Evolutionary conservation across 2,329 filamentous ascomycete genomes (phyloP).

Genomic region (Aspergillus ibericus): DNA sequence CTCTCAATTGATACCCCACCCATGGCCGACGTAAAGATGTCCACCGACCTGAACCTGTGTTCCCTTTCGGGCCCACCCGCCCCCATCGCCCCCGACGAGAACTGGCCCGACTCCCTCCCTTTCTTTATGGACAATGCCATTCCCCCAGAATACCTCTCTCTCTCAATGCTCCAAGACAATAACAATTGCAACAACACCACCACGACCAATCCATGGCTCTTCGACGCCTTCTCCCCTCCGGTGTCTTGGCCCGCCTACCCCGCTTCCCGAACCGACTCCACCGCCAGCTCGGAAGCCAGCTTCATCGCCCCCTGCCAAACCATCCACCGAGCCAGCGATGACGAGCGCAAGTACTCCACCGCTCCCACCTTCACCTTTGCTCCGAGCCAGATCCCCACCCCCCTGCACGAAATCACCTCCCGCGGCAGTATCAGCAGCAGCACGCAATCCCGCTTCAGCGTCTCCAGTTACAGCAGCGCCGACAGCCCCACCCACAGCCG

Average conservation of each 20-base stretch:
- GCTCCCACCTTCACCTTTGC: neutral
- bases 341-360: neutral
- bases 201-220: neutral
- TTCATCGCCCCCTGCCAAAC: neutral
- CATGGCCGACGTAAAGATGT: neutral
- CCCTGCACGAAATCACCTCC: slow-evolving; percentile 2
- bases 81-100: neutral
- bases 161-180: neutral
- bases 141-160: neutral
- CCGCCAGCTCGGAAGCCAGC: neutral
- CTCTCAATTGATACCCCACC: neutral
- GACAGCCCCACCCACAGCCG: neutral
- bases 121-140: neutral
- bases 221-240: neutral
- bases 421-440: slow-evolving; percentile 2
- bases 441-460: neutral
- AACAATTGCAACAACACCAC: too few relatives aligned
- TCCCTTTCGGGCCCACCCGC: neutral
- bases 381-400: neutral
- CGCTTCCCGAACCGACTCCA: neutral
- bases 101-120: neutral
- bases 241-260: neutral
- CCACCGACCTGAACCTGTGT: neutral
- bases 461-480: neutral
- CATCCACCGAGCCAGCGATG: neutral